Conservation (phyloP, 2,329 filamentous ascomycete genomes). For the Fusarium devonianum region DNA sequence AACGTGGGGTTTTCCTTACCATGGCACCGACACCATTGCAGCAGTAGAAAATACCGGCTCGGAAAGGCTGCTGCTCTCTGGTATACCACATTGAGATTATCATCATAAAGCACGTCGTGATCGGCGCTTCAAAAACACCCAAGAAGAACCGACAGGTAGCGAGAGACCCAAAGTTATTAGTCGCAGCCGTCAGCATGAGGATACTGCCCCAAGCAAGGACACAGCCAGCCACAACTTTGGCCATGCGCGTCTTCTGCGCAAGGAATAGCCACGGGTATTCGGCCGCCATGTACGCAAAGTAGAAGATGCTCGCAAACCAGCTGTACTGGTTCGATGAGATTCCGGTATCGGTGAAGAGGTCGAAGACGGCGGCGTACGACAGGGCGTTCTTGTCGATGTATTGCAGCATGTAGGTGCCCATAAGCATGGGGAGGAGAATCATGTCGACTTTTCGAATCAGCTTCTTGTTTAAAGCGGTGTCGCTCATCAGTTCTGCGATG, state of each 20-base stretch:
- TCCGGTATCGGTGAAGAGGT: constrained; percentile 56
- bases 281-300: constrained; percentile 56
- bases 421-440: constrained; percentile 58
- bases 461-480: constrained; percentile 20
- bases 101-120: constrained; percentile 59
- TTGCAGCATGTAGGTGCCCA: constrained; percentile 58
- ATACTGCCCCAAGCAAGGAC: constrained; percentile 48
- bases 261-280: constrained; percentile 50
- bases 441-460: constrained; percentile 55
- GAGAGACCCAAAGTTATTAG: constrained; percentile 51
- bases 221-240: constrained; percentile 45
- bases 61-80: constrained; percentile 53
- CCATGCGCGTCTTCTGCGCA: constrained; percentile 47
- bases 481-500: constrained; percentile 26
- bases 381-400: constrained; percentile 63
- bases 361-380: constrained; percentile 61
- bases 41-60: constrained; percentile 48
- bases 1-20: not conserved
- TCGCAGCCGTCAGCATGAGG: constrained; percentile 53
- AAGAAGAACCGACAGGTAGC: constrained; percentile 55
- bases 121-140: constrained; percentile 56
- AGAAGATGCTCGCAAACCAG: constrained; percentile 62
- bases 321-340: constrained; percentile 56
- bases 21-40: constrained; percentile 54
- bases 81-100: constrained; percentile 59